Evolutionary conservation across 2,329 filamentous ascomycete species (phyloP).

Genomic region (Pestalotiopsis sp.): DNA sequence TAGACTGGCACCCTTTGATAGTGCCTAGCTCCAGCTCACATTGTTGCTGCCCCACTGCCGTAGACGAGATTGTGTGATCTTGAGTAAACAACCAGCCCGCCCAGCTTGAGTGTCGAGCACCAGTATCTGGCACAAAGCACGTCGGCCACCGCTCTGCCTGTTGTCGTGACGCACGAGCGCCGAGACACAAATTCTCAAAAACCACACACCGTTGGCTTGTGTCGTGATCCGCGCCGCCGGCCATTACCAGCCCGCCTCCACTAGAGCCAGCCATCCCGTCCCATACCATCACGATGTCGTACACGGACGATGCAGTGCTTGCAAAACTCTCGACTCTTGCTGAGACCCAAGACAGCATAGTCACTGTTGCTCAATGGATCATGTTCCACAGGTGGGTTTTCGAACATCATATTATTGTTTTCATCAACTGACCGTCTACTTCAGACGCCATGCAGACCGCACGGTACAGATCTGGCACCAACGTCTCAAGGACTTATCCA

Average conservation of each 20-base stretch:
- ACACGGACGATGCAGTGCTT: constrained; percentile 92
- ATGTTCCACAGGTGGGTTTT: constrained; percentile 89
- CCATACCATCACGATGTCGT: constrained; percentile 69
- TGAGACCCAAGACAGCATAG: constrained; percentile 96
- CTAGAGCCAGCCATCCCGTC: not conserved
- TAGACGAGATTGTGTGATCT: constrained; percentile 12
- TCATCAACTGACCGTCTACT: constrained; percentile 14
- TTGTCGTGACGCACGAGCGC: not conserved
- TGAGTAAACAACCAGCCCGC: constrained; percentile 13
- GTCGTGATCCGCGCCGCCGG: not conserved
- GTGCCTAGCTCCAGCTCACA: constrained; percentile 5
- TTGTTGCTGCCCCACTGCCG: constrained; percentile 4
- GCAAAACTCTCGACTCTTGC: constrained; percentile 94
- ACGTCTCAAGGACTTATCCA: constrained; percentile 82
- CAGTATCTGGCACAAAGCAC: not conserved
- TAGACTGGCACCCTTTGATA: constrained; percentile 9
- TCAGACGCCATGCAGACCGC: constrained; percentile 85
- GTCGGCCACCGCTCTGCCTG: not conserved
- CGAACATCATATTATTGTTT: not conserved
- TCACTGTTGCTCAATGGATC: constrained; percentile 97
- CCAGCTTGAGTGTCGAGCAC: not conserved
- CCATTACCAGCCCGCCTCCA: not conserved
- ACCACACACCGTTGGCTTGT: not conserved
- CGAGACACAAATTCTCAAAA: not conserved
- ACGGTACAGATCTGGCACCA: constrained; percentile 93